These are phyloP conservation scores for Heritiera fomes DNA, from an alignment of 345 rosid genomes.

Conservation along the genomic window DNA sequence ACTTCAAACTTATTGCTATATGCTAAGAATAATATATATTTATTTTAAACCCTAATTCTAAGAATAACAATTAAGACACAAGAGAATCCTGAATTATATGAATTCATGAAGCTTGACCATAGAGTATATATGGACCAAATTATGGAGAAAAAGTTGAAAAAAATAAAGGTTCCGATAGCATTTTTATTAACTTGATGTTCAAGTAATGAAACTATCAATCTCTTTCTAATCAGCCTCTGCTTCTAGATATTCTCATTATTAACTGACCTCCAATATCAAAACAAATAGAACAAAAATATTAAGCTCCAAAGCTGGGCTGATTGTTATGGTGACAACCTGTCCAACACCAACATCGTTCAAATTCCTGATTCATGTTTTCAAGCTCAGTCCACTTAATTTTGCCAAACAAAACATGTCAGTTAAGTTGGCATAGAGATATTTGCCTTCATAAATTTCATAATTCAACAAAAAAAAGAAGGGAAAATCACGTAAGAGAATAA, in stretches of 20 bases:
- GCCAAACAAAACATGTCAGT: neutral
- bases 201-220: neutral
- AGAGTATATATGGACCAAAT: too few relatives aligned
- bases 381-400: neutral
- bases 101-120: neutral
- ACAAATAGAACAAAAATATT: neutral
- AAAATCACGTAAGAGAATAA: neutral
- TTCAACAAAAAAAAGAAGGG: neutral
- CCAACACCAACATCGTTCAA: neutral
- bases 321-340: slow-evolving; percentile 1
- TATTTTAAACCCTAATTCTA: too few relatives aligned
- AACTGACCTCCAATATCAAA: neutral
- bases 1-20: too few relatives aligned
- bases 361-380: neutral
- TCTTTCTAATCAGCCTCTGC: neutral
- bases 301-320: neutral
- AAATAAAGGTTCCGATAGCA: too few relatives aligned
- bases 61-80: neutral
- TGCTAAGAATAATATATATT: too few relatives aligned
- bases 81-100: neutral
- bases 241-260: neutral
- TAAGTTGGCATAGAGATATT: slow-evolving; percentile 3
- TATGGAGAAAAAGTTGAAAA: neutral
- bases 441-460: too few relatives aligned
- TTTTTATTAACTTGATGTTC: neutral